phyloP scores from a whole-genome alignment of 768 basidiomycete species.

The Suillus variegatus region DNA sequence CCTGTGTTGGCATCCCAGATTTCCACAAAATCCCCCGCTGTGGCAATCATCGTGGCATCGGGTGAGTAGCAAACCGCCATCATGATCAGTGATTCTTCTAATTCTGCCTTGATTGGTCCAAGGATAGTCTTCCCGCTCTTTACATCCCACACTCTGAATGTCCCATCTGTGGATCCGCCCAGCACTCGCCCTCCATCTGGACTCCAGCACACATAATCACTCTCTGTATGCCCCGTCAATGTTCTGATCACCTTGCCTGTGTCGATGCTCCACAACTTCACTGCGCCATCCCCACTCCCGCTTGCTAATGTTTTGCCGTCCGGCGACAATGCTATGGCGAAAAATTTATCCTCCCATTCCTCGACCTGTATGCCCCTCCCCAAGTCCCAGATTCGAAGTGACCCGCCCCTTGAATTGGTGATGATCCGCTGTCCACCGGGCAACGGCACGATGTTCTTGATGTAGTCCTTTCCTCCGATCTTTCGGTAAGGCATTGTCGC shows the following conservation, averaged over 20 bases:
- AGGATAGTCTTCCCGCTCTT: background rate
- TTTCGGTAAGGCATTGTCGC: background rate
- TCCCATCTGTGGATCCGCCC: background rate
- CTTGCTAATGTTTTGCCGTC: background rate
- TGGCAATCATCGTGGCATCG: background rate
- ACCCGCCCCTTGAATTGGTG: background rate
- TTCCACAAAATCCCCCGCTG: background rate
- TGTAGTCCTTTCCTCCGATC: background rate
- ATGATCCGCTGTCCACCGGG: background rate
- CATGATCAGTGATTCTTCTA: too few relatives aligned
- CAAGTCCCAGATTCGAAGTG: background rate
- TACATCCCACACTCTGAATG: background rate
- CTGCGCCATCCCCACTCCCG: background rate
- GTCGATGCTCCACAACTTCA: background rate
- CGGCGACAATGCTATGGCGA: background rate
- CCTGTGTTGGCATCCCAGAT: background rate
- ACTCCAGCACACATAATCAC: background rate
- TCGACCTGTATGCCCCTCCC: background rate
- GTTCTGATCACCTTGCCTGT: background rate
- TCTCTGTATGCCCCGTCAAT: background rate
- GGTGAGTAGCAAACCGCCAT: background rate
- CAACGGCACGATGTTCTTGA: too few relatives aligned
- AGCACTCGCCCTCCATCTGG: background rate
- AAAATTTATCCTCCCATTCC: background rate
- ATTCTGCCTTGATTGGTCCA: background rate